Base-by-base conservation (phyloP, 2,329 filamentous ascomycete species). In the Geosmithia putterillii region DNA sequence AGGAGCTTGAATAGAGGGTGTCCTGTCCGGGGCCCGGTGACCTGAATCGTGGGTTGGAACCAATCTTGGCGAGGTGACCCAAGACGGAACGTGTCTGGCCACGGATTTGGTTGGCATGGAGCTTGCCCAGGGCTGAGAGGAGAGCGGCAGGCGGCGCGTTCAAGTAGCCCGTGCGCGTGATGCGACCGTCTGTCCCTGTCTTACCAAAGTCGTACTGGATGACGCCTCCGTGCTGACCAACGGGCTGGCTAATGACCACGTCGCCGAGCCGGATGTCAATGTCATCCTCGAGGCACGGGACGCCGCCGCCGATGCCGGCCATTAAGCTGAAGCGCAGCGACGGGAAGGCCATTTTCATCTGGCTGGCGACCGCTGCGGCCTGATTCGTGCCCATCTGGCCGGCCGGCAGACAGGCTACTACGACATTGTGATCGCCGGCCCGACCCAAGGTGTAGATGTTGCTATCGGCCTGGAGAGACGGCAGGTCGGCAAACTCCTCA, bases 271-370 rank as follows among this genome's bases (percentile, higher is more conserved):
- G 47, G 8, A 52, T 42, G 21, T 48, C 44, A 20, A 41, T 14
- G n/a, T 39, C 21, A 2, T 42, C 21, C 22, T 42, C 22, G 15
- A 23, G 32, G 1, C 41, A 23, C 4, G 50, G 52, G 17, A 47
- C 47, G 5, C 50, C 51, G 4, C 52, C 48, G 7, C 50, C 51
- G 19, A 54, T 46, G 21, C 52, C 50, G 15, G 52, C 51, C 47
- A 53, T 51, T 3, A 54, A 19, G 2, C 44, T 40, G 5, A 50
- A 28, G 2, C 44, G 32, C 5, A 53, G 48, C 15, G 57, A 56
- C 0, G 54, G 50, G 44, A 66, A 65, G n/a, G 44, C 56, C 19
- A 45, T 43, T 12, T 54, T 34, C 54, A 65, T 59, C 34, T 58
- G 48, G 36, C 43, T 47, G 12, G 55, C 58, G 2, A 64, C 55